These are phyloP conservation scores for Chalciporus sphaerocephalus DNA, from an alignment of 768 basidiomycete genomes.

Conservation along the genomic window DNA sequence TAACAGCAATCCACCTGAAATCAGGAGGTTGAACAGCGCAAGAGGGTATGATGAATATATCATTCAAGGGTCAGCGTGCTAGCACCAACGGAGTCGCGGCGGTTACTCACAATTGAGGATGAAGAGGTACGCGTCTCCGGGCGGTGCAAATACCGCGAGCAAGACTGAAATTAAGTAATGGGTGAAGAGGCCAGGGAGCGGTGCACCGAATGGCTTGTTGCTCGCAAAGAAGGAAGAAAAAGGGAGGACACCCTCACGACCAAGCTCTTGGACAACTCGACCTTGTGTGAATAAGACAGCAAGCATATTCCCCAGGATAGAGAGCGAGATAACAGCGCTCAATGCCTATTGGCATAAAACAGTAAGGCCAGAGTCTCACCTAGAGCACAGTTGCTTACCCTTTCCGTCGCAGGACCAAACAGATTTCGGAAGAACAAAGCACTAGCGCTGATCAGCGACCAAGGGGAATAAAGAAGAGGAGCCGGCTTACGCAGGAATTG, in stretches of 20 bases:
- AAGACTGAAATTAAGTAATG: slow-evolving; percentile 59
- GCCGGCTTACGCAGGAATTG: slow-evolving; percentile 60
- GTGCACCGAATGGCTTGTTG: slow-evolving; percentile 67
- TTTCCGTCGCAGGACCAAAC: slow-evolving; percentile 58
- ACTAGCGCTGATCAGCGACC: slow-evolving; percentile 27
- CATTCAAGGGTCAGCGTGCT: background rate
- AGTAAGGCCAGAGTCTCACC: background rate
- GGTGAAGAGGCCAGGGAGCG: slow-evolving; percentile 55
- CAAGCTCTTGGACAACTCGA: slow-evolving; percentile 71
- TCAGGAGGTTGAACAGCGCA: slow-evolving; percentile 53
- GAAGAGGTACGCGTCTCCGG: slow-evolving; percentile 74
- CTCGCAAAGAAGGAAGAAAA: slow-evolving; percentile 64
- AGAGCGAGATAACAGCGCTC: slow-evolving; percentile 59
- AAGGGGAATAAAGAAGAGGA: background rate
- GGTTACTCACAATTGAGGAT: slow-evolving; percentile 52
- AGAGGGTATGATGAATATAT: slow-evolving; percentile 57
- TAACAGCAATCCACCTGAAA: slow-evolving; percentile 60
- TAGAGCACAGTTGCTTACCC: slow-evolving; percentile 34
- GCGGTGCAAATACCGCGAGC: slow-evolving; percentile 53
- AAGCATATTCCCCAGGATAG: slow-evolving; percentile 60
- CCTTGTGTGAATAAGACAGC: slow-evolving; percentile 63
- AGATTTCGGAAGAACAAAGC: slow-evolving; percentile 74
- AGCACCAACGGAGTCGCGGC: background rate
- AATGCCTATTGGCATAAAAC: slow-evolving; percentile 46
- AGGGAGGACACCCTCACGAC: slow-evolving; percentile 66